Evolutionary conservation across 2,329 filamentous ascomycete genomes (phyloP).

Genomic region (Cladosporium velox): DNA sequence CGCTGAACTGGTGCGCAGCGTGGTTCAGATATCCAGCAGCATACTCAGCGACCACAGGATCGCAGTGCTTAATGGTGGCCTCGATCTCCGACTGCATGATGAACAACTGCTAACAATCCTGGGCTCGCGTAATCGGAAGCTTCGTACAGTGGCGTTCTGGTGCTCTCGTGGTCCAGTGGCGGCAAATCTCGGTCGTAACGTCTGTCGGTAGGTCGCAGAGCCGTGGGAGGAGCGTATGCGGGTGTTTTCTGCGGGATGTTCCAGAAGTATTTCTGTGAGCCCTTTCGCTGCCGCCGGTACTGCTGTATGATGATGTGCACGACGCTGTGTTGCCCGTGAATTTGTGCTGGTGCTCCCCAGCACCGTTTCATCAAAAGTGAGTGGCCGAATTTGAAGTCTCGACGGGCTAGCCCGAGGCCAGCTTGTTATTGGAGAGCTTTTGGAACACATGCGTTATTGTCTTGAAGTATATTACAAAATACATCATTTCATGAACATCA

Average conservation of each 20-base stretch:
- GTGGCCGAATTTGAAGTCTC: not conserved
- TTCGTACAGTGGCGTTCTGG: constrained; percentile 14
- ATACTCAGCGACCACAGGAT: constrained; percentile 43
- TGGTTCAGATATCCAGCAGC: constrained; percentile 86
- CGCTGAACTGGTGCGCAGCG: constrained; percentile 79
- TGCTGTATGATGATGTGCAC: constrained; percentile 5
- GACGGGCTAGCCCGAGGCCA: not conserved
- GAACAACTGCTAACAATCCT: not conserved
- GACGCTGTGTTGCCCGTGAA: constrained; percentile 11
- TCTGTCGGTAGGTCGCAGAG: constrained; percentile 1
- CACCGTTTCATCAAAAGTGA: not conserved
- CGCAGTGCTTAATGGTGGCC: constrained; percentile 39
- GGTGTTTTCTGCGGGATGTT: constrained; percentile 12
- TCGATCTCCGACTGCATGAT: constrained; percentile 42
- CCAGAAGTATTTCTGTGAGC: constrained; percentile 13
- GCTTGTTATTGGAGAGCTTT: not conserved
- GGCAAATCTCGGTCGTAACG: constrained; percentile 14
- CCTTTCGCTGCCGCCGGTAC: constrained; percentile 2
- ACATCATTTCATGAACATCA: not conserved
- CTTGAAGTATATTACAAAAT: not conserved
- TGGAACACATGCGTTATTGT: not conserved
- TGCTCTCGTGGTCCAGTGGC: constrained; percentile 5
- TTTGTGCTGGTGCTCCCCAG: constrained; percentile 4
- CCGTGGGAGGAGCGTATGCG: not conserved
- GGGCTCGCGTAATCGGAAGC: constrained; percentile 14